These are phyloP conservation scores for Thielaviopsis ethacetica DNA, from an alignment of 2,329 filamentous ascomycete genomes.

Conservation along the genomic window DNA sequence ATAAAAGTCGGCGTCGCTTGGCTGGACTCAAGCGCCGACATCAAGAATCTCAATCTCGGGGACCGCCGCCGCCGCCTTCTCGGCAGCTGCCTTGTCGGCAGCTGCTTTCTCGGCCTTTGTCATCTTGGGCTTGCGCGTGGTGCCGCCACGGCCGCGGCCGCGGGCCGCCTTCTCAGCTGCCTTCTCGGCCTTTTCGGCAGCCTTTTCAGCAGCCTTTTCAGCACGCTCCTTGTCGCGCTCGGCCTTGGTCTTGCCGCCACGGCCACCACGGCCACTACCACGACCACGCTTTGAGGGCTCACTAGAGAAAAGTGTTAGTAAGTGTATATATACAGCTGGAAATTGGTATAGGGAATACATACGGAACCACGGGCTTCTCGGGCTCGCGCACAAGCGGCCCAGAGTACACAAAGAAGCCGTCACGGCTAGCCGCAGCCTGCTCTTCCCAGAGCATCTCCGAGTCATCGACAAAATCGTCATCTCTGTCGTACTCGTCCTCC, in stretches of 20 bases:
- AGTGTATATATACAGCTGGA: constrained; percentile 3
- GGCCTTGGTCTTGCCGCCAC: constrained; percentile 11
- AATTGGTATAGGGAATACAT: constrained; percentile 18
- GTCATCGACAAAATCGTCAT: constrained; percentile 79
- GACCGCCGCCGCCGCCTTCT: background rate
- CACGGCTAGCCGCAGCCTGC: constrained; percentile 80
- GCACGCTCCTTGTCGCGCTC: constrained; percentile 10
- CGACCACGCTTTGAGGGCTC: constrained; percentile 53
- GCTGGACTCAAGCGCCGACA: constrained; percentile 10
- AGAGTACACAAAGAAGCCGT: constrained; percentile 96
- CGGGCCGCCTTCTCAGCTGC: constrained; percentile 9
- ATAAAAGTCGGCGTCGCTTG: background rate
- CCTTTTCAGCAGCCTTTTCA: constrained; percentile 11
- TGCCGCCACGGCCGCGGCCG: constrained; percentile 6
- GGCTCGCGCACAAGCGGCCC: constrained; percentile 78
- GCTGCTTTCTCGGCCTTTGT: constrained; percentile 7
- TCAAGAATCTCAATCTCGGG: constrained; percentile 11
- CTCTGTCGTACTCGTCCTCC: constrained; percentile 70
- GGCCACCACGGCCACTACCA: constrained; percentile 20
- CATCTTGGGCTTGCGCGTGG: constrained; percentile 9
- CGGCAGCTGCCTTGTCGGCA: constrained; percentile 4
- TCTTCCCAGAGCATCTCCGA: constrained; percentile 92
- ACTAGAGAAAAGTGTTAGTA: constrained; percentile 31
- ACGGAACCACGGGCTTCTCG: constrained; percentile 49
- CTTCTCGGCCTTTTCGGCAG: constrained; percentile 10